Percentiles rank a stretch among this genome's conserved stretches.
phyloP scores from a whole-genome alignment of 2,329 filamentous ascomycete genomes.

The Botrytis byssoidea region DNA sequence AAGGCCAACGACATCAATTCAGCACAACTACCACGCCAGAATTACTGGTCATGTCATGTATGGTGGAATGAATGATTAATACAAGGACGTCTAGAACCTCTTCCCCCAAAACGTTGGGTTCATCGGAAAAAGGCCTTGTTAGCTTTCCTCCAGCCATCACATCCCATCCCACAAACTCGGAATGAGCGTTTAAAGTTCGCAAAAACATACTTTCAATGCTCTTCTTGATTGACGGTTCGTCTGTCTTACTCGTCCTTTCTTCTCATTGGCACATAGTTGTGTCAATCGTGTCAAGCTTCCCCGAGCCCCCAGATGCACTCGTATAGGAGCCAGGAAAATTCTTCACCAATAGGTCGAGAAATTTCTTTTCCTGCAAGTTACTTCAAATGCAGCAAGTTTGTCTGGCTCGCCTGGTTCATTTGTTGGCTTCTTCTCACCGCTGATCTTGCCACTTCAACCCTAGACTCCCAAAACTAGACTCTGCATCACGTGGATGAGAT shows the following conservation, averaged over 20 bases:
- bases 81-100: not conserved
- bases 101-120: not conserved
- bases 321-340: not conserved
- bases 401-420: constrained; percentile 5
- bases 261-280: constrained; percentile 10
- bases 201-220: not conserved
- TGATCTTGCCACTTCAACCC: constrained; percentile 6
- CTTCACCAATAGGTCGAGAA: not conserved
- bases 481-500: constrained; percentile 4
- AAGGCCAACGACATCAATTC: not conserved
- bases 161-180: not conserved
- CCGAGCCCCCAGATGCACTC: not conserved
- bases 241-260: not conserved
- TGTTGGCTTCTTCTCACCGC: not conserved
- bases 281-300: not conserved
- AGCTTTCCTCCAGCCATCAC: not conserved
- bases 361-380: constrained; percentile 8
- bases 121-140: not conserved
- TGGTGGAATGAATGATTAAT: not conserved
- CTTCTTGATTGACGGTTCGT: not conserved
- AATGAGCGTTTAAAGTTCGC: not conserved
- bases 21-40: not conserved
- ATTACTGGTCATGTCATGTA: not conserved
- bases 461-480: not conserved
- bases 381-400: constrained; percentile 11